Conservation (phyloP, 768 basidiomycete genomes). For the Pleurotus giganteus region DNA sequence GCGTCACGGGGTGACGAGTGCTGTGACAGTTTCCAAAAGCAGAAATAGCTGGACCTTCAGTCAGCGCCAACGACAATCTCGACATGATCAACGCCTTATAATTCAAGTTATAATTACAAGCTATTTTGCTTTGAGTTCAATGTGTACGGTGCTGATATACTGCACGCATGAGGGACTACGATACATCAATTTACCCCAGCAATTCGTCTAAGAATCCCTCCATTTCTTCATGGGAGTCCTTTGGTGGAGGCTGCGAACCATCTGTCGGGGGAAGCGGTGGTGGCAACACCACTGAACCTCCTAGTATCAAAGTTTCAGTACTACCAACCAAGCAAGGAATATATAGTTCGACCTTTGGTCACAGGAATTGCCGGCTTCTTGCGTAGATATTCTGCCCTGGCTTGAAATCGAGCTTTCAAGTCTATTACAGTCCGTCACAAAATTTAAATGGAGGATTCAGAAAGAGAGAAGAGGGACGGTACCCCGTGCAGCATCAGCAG, state of each 20-base stretch:
- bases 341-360: slow-evolving; percentile 31
- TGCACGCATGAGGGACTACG: too few relatives aligned
- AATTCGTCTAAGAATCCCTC: slow-evolving; percentile 73
- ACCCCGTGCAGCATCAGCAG: slow-evolving; percentile 79
- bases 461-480: slow-evolving; percentile 2
- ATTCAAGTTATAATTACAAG: too few relatives aligned
- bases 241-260: slow-evolving; percentile 21
- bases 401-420: slow-evolving; percentile 55
- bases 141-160: too few relatives aligned
- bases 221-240: slow-evolving; percentile 56
- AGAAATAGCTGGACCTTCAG: not conserved
- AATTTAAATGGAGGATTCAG: not conserved
- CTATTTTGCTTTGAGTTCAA: too few relatives aligned
- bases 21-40: not conserved
- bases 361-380: slow-evolving; percentile 28
- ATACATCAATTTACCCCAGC: slow-evolving; percentile 33
- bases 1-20: not conserved
- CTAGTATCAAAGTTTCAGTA: slow-evolving; percentile 11
- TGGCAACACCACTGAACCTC: slow-evolving; percentile 35
- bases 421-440: slow-evolving; percentile 32
- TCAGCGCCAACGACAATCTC: too few relatives aligned
- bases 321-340: not conserved
- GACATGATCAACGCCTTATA: too few relatives aligned
- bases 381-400: slow-evolving; percentile 48
- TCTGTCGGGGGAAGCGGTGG: slow-evolving; percentile 55